These are phyloP conservation scores for Pichia phayaonensis DNA, from an alignment of 805 yeast species.

Conservation along the genomic window DNA sequence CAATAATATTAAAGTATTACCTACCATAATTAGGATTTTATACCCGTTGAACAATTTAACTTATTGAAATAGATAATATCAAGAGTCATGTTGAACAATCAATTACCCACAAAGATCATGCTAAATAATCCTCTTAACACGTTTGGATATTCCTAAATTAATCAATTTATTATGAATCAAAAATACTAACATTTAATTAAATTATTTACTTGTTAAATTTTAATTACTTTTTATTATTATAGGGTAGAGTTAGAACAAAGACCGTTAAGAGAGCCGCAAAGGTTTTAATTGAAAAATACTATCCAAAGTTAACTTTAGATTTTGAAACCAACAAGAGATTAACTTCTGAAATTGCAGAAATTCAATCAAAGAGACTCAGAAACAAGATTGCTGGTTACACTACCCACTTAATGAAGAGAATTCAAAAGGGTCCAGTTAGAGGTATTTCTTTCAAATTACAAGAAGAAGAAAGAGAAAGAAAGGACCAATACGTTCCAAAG, in stretches of 20 bases:
- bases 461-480: conserved; percentile 99
- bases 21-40: too few species aligned
- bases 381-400: conserved; percentile 99
- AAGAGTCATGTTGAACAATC: too few species aligned
- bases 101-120: too few species aligned
- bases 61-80: not conserved
- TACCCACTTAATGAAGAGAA: conserved; percentile 99
- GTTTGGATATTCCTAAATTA: too few species aligned
- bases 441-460: conserved; percentile 99
- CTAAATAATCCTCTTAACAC: too few species aligned
- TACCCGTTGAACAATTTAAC: too few species aligned
- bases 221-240: conserved; percentile 12
- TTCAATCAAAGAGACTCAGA: conserved; percentile 99
- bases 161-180: not conserved
- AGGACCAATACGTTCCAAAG: conserved; percentile 99
- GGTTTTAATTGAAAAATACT: conserved; percentile 98
- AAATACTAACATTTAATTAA: conserved; percentile 7
- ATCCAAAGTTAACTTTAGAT: conserved; percentile 99
- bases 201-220: too few species aligned
- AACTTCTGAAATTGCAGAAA: conserved; percentile 96
- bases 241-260: conserved; percentile 99
- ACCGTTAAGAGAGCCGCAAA: conserved; percentile 99
- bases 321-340: conserved; percentile 99
- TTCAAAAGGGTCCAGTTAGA: conserved; percentile 99
- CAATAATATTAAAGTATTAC: too few species aligned